Evolutionary conservation across 345 rosid genomes (phyloP).

Genomic region (Erodium maritimum): DNA sequence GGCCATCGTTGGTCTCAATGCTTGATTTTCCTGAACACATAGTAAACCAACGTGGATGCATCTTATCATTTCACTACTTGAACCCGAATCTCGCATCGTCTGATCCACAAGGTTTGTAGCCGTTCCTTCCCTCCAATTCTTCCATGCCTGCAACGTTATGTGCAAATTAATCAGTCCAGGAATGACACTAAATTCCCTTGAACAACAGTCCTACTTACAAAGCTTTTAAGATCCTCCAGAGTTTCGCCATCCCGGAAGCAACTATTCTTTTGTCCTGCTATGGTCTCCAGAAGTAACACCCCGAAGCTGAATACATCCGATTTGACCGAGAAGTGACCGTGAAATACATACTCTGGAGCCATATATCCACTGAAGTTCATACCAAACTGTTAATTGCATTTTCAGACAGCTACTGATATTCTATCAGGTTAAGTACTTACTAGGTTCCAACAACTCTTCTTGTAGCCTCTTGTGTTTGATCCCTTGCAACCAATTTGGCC

Average conservation of each 20-base stretch:
- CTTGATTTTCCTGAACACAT: constrained; percentile 20
- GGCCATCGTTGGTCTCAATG: no score
- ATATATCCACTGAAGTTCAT: constrained; percentile 26
- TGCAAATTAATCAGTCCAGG: background rate
- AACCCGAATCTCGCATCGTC: constrained; percentile 5
- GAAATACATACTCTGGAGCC: constrained; percentile 24
- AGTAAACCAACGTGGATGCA: constrained; percentile 26
- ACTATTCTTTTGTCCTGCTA: constrained; percentile 13
- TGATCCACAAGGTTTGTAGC: constrained; percentile 12
- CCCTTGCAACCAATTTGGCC: constrained; percentile 11
- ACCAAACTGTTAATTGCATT: background rate
- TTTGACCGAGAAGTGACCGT: constrained; percentile 24
- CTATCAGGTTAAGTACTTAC: constrained; percentile 9
- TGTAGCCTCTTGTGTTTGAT: constrained; percentile 12
- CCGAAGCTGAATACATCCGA: no score
- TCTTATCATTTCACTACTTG: constrained; percentile 12
- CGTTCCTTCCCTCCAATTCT: constrained; percentile 15
- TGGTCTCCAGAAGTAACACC: constrained; percentile 18
- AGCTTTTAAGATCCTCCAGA: no score
- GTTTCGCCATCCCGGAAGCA: background rate
- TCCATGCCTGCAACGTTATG: constrained; percentile 15
- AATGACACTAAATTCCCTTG: background rate
- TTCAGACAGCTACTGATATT: no score
- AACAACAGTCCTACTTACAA: no score
- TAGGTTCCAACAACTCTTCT: constrained; percentile 13